Conservation (phyloP, 2,329 filamentous ascomycete species). For the Ceratocystis cubensis region DNA sequence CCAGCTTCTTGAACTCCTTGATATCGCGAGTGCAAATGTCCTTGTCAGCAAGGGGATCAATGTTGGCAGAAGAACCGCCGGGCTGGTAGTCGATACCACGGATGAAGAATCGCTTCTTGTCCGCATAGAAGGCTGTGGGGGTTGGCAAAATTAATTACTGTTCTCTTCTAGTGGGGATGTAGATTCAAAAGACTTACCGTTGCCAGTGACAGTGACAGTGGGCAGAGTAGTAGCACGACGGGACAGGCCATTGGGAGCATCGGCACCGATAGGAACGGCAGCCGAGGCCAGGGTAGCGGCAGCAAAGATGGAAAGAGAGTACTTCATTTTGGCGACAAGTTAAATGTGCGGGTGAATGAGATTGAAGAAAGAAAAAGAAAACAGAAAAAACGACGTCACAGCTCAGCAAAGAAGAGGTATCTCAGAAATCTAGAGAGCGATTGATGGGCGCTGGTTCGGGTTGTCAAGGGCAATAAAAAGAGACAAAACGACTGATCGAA, state of each 20-base stretch:
- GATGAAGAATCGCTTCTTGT: conserved; percentile 43
- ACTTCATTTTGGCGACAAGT: conserved; percentile 21
- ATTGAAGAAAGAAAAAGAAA: conserved; percentile 1
- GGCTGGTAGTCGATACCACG: conserved; percentile 52
- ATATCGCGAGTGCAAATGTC: conserved; percentile 67
- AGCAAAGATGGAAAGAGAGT: conserved; percentile 27
- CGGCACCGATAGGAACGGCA: conserved; percentile 34
- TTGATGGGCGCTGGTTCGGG: conserved; percentile 7
- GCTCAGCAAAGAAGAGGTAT: conserved; percentile 15
- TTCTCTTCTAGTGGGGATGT: neutral
- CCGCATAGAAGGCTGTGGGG: conserved; percentile 41
- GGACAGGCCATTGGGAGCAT: conserved; percentile 39
- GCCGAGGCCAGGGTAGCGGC: conserved; percentile 38
- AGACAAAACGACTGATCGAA: conserved; percentile 4
- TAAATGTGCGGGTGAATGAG: neutral
- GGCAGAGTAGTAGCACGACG: conserved; percentile 39
- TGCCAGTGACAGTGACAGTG: conserved; percentile 42
- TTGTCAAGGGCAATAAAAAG: conserved; percentile 7
- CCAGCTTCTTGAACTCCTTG: conserved; percentile 66
- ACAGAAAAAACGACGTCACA: conserved; percentile 19
- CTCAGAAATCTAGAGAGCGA: conserved; percentile 18
- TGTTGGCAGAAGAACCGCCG: conserved; percentile 42
- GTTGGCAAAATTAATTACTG: neutral
- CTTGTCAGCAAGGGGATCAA: conserved; percentile 66
- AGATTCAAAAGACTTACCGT: conserved; percentile 34